Evolutionary conservation across 2,329 filamentous ascomycete species (phyloP).

Genomic region (Decorospora gaudefroyi): DNA sequence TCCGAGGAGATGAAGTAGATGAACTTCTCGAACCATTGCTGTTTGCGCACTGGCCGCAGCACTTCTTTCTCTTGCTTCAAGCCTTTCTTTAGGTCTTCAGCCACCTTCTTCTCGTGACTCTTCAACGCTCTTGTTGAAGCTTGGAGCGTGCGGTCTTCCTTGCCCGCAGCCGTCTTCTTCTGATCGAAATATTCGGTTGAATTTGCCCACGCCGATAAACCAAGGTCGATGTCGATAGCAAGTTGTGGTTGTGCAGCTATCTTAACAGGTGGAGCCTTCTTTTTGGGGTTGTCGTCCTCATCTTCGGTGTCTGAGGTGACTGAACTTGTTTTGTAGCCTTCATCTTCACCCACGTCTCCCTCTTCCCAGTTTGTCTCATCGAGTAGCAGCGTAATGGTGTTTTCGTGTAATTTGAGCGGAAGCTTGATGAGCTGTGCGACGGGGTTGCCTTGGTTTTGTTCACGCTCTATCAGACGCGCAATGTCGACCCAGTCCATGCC

Average conservation of each 20-base stretch:
- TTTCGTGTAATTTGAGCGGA: slow-evolving; percentile 87
- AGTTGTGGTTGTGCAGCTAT: slow-evolving; percentile 55
- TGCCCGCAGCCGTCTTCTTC: slow-evolving; percentile 78
- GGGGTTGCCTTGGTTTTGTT: slow-evolving; percentile 77
- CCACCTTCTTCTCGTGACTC: slow-evolving; percentile 86
- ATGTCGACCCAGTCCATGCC: slow-evolving; percentile 99
- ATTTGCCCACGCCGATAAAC: slow-evolving; percentile 82
- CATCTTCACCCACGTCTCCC: slow-evolving; percentile 63
- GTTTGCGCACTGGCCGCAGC: slow-evolving; percentile 78
- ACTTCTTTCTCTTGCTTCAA: slow-evolving; percentile 91
- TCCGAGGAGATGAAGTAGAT: slow-evolving; percentile 94
- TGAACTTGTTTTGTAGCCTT: slow-evolving; percentile 64
- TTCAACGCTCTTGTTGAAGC: slow-evolving; percentile 84
- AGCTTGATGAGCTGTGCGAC: slow-evolving; percentile 86
- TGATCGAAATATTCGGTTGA: slow-evolving; percentile 91
- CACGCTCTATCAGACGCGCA: slow-evolving; percentile 81
- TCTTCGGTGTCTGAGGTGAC: slow-evolving; percentile 67
- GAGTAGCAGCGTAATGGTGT: slow-evolving; percentile 79
- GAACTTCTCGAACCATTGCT: slow-evolving; percentile 97
- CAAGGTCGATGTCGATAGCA: slow-evolving; percentile 81
- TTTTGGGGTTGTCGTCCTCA: slow-evolving; percentile 56
- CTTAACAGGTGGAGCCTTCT: slow-evolving; percentile 50
- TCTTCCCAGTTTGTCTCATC: slow-evolving; percentile 69
- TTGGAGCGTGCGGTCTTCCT: slow-evolving; percentile 82
- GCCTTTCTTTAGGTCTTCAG: slow-evolving; percentile 80